These are phyloP conservation scores for Tolypocladium nubicola DNA, from an alignment of 2,329 filamentous ascomycete species.

Conservation along the genomic window DNA sequence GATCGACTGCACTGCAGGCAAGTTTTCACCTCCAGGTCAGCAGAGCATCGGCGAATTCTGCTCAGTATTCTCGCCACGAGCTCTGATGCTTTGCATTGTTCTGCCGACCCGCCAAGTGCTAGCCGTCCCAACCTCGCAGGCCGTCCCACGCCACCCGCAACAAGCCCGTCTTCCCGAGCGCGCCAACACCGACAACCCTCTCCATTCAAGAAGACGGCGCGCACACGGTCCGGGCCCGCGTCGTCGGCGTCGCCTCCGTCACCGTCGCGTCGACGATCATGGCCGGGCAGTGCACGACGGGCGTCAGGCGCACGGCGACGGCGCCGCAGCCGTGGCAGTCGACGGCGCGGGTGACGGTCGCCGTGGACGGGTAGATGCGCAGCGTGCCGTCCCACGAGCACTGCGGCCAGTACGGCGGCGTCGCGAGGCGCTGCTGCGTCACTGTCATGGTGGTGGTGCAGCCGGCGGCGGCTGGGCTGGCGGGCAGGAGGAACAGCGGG, in stretches of 20 bases:
- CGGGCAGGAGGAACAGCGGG: not conserved
- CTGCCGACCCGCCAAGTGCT: too few species aligned
- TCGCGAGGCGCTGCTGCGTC: conserved; percentile 11
- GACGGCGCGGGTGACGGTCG: conserved; percentile 11
- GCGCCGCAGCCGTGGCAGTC: conserved; percentile 21
- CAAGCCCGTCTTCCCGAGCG: not conserved
- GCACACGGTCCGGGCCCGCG: conserved; percentile 17
- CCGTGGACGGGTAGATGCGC: conserved; percentile 16
- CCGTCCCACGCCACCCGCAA: not conserved
- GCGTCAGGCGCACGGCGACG: conserved; percentile 10
- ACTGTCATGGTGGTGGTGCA: conserved; percentile 15
- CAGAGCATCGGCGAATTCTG: too few species aligned
- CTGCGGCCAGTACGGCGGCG: conserved; percentile 17
- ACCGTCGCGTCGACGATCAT: conserved; percentile 9
- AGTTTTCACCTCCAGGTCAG: too few species aligned
- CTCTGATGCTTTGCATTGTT: not conserved
- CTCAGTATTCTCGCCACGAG: not conserved
- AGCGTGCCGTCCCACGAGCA: conserved; percentile 11
- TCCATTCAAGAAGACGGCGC: conserved; percentile 2
- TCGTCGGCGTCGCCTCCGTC: conserved; percentile 12
- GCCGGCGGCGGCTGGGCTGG: conserved; percentile 7
- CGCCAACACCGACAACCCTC: not conserved
- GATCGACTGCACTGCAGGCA: not conserved
- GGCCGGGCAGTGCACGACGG: conserved; percentile 15
- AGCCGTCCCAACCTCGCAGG: not conserved